Base-by-base conservation (phyloP, 805 yeast genomes). In the Priceomyces fermenticarens region DNA sequence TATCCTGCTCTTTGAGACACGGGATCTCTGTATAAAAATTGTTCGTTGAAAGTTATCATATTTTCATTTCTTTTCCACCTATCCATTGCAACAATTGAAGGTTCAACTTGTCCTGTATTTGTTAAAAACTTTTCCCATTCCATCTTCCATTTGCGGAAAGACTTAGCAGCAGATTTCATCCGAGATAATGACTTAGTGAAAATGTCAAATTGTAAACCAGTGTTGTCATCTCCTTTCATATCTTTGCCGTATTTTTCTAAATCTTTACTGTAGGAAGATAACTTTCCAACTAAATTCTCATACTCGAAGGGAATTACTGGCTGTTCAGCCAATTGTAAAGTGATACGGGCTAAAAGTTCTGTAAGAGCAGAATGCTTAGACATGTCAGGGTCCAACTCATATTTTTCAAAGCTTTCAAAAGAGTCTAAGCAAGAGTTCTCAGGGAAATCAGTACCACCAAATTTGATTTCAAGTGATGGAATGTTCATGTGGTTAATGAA, bases 1-100 rank as follows among this genome's bases (percentile, higher is more conserved):
- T 78, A 85, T 68, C 90, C 89, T 11, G 78, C 68, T 28, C 96
- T 70, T 4, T 63, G 54, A 3, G 70, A 68, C 1, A 77, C 51
- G 1, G 78, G 78, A 6, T 62, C 65, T 1, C 67, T 56, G 5
- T 67, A 56, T 8, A 83, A 54, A 47, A 86, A 75, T 13, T 68
- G 58, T 46, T 75, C 75, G 46, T 81, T 83, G 42, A 86, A 68
- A 11, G 63, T 58, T 3, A 77, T 60, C 52, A 88, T 61, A 45
- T 79, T 78, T n/a, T 79, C 73, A 60, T 90, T 90, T 87, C 93
- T 85, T 42, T 78, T 79, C 83, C 87, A 78, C 52, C 98, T 71
- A 47, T 78, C 81, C 35, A 82, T 80, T 0, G 90, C 75, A 30
- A 87, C 64, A 41, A 84, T 57, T 1, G 88, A 78, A 1, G 95